These are phyloP conservation scores for Berberis vulgaris DNA, from an alignment of 164 flowering plant genomes.

Conservation along the genomic window DNA sequence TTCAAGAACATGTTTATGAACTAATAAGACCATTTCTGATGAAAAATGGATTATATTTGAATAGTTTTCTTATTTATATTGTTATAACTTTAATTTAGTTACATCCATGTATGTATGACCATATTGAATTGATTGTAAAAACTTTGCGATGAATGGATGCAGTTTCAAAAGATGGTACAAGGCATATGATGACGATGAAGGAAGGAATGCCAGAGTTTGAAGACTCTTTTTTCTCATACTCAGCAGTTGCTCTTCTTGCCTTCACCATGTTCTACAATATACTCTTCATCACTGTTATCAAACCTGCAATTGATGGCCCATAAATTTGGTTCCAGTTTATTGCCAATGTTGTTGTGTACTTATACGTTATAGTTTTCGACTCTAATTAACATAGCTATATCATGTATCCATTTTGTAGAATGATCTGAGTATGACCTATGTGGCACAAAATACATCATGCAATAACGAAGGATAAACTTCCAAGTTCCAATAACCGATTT, in stretches of 20 bases:
- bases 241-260: slow-evolving; percentile 29
- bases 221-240: slow-evolving; percentile 26
- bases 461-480: too few relatives aligned
- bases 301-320: slow-evolving; percentile 55
- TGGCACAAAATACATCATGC: too few relatives aligned
- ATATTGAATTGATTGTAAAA: background rate
- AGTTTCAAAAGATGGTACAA: slow-evolving; percentile 22
- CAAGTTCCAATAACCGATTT: too few relatives aligned
- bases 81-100: too few relatives aligned
- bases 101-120: background rate
- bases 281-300: slow-evolving; percentile 38
- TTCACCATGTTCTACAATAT: slow-evolving; percentile 55
- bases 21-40: too few relatives aligned
- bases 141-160: background rate
- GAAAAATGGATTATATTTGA: too few relatives aligned
- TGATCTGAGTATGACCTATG: too few relatives aligned
- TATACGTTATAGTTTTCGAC: background rate
- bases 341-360: background rate
- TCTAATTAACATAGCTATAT: background rate
- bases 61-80: too few relatives aligned
- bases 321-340: background rate
- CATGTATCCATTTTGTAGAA: background rate
- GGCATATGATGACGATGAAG: slow-evolving; percentile 3
- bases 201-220: slow-evolving; percentile 33
- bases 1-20: too few relatives aligned